Conservation (phyloP, 139 green algal genomes). For the Chlamydomonas applanata region DNA sequence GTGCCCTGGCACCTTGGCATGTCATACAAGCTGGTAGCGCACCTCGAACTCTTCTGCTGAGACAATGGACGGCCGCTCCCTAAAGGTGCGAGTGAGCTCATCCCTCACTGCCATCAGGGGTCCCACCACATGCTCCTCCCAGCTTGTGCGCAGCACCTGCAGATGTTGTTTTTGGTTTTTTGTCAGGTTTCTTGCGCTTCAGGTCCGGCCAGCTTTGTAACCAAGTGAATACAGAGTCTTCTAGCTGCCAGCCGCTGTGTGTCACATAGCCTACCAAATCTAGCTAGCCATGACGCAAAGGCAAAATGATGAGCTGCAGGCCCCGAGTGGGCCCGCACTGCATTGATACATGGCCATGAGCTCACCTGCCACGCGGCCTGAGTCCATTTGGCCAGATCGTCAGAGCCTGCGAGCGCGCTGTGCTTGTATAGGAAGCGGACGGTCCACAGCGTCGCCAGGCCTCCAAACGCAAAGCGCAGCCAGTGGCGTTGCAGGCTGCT, state of each 20-base stretch:
- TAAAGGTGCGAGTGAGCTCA: conserved; percentile 84
- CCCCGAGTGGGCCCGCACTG: not conserved
- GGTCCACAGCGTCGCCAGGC: conserved; percentile 16
- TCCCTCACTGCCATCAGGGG: conserved; percentile 64
- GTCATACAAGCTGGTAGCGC: too few species aligned
- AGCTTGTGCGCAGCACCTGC: conserved; percentile 1
- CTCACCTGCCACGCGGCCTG: not conserved
- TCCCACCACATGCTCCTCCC: conserved; percentile 55
- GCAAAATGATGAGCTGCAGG: too few species aligned
- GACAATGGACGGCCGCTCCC: conserved; percentile 60
- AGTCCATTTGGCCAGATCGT: conserved; percentile 6
- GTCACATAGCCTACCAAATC: too few species aligned
- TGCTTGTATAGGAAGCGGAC: conserved; percentile 68
- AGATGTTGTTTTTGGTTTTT: too few species aligned
- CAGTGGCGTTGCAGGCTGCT: conserved; percentile 64
- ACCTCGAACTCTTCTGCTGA: conserved; percentile 62
- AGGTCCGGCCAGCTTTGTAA: too few species aligned
- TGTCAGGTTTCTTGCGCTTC: too few species aligned
- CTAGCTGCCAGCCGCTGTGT: too few species aligned
- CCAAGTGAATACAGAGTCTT: too few species aligned
- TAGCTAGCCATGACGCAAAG: too few species aligned
- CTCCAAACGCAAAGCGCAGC: conserved; percentile 55
- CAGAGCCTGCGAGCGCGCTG: conserved; percentile 66
- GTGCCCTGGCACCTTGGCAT: too few species aligned
- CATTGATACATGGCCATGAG: too few species aligned